Evolutionary conservation across 2,329 filamentous ascomycete species (phyloP).

Genomic region (Colletotrichum chrysophilum): DNA sequence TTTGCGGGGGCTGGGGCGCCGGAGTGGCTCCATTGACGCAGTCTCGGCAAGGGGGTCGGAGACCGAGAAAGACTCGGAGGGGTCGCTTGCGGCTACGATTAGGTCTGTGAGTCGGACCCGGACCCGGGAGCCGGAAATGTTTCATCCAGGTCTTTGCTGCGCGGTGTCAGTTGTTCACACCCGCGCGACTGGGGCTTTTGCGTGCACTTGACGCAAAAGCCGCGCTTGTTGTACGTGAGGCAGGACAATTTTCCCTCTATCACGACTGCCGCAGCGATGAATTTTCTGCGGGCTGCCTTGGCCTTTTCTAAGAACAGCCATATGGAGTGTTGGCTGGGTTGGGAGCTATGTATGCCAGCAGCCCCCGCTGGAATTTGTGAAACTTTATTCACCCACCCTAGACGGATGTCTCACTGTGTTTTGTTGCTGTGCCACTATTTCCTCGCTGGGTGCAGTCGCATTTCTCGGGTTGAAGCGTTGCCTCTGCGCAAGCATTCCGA

Average conservation of each 20-base stretch:
- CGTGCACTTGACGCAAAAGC: not conserved
- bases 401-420: not conserved
- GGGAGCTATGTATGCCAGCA: not conserved
- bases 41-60: not conserved
- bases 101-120: not conserved
- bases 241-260: no score
- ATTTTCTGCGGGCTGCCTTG: not conserved
- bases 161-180: not conserved
- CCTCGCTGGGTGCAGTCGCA: not conserved
- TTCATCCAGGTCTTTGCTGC: not conserved
- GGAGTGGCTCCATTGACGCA: not conserved
- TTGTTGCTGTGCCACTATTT: not conserved
- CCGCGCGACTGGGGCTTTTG: no score
- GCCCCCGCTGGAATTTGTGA: not conserved
- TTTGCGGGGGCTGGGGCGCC: not conserved
- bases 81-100: not conserved
- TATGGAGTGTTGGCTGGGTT: not conserved
- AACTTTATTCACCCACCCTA: not conserved
- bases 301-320: not conserved
- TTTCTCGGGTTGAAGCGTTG: not conserved
- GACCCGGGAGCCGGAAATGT: not conserved
- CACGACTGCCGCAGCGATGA: not conserved
- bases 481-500: not conserved
- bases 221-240: fast-evolving
- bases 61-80: not conserved